Evolutionary conservation across 768 basidiomycete species (phyloP), one percentile per base, ranked within the genome.

Genomic region (Phlebiopsis gigantea): DNA sequence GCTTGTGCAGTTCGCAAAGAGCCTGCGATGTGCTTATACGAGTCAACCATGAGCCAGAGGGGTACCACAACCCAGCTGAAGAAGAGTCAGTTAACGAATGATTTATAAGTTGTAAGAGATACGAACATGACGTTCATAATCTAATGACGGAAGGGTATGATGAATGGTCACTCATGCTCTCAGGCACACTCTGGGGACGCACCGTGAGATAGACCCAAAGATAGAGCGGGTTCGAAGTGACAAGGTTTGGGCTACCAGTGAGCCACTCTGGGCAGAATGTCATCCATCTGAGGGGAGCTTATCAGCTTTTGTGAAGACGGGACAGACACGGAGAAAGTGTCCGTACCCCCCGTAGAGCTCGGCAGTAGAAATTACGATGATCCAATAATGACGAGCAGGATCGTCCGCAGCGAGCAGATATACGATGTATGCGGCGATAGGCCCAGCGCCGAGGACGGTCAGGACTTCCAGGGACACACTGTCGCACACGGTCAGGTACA

Each of bases 241-340:
- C 77, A 53, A 93, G 71, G 67, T 78, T 88, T 0, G 84, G 82
- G 64, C 81, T 87, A 19, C 87, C 88, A 0, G 79, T 84, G 47
- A 93, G 72, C 89, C 89, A 92, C 71, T 92, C 90, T 0, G 90
- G 90, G 65, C 84, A 85, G 71, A 93, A 93, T 2, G 90, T 93
- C 90, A 93, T 91, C 84, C 84, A 91, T 15, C 67, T 68, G 19
- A n/a, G 25, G 17, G 25, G 7, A 28, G 28, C 15, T 1, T 22
- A 48, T 55, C 29, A 55, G 54, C 29, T 2, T n/a, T 24, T n/a
- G n/a, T 19, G 14, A 47, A 4, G 8, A 4, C 12, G 47, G 12
- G 4, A 30, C 17, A 1, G 5, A 8, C 21, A 30, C 6, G 8
- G 24, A 17, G 39, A 43, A 52, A 30, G 5, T 43, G 28, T n/a